Base-by-base conservation (phyloP, 352 stramenopile species). In the Pythium brachiatum region DNA sequence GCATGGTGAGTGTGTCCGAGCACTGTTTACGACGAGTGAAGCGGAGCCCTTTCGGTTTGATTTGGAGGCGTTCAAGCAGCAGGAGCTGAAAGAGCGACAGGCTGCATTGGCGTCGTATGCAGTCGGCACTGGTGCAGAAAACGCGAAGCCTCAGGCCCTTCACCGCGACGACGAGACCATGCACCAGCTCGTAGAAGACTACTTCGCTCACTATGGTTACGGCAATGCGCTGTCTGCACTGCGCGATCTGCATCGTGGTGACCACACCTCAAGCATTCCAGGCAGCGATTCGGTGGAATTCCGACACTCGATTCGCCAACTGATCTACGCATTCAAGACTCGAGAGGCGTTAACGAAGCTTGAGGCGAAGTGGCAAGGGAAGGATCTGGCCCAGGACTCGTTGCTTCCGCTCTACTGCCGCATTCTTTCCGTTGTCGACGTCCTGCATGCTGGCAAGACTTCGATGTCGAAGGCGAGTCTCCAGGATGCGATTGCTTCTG, bases 1-100 rank as follows among this genome's bases (percentile, higher is more conserved):
- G 0, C 25, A 57, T 34, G 80, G 78, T 0, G 75, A 86, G 57
- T 83, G 71, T 32, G 75, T 79, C 3, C 76, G 72, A 9, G 64
- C 59, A 20, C 50, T 65, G 5, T 64, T 64, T 41, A 29, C 21
- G 4, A 23, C 29, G 2, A 46, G 75, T 72, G 39, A 44, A 64
- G 7, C 5, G 51, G 9, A 50, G 67, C 1, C 64, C 64, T 86
- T 85, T 46, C 61, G 68, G 34, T 89, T 89, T 32, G 73, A 88
- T 60, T 29, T 89, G 18, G 3, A 41, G 8, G 66, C 39, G 3
- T 89, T 89, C 50, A 68, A 78, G 53, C 63, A 71, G 32, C 67
- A 86, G 52, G 56, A 86, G 9, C 68, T 74, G 25, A 83, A 76
- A 52, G 68, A 83, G 2, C 74, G 73, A 1, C 80, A 86, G n/a